These are phyloP conservation scores for Mycena chlorophos DNA, from an alignment of 768 basidiomycete genomes.

Conservation along the genomic window DNA sequence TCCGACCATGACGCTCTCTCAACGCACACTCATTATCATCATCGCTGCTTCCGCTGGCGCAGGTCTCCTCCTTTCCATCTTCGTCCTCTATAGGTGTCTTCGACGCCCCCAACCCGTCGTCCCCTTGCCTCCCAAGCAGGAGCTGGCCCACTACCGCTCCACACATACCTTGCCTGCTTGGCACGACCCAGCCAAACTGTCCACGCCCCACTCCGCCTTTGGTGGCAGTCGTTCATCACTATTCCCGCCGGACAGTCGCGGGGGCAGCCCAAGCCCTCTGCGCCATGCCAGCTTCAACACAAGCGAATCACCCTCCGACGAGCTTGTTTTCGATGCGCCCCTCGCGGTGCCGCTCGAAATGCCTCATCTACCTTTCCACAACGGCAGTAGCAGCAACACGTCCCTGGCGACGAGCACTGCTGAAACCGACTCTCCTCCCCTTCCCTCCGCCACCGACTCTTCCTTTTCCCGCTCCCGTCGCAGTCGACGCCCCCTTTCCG, in stretches of 20 bases:
- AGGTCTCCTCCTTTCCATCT: constrained; percentile 37
- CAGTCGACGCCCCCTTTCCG: constrained; percentile 35
- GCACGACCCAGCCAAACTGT: constrained; percentile 24
- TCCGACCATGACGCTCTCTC: constrained; percentile 22
- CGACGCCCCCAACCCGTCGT: constrained; percentile 34
- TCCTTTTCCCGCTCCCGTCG: constrained; percentile 9
- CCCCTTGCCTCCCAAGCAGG: constrained; percentile 66
- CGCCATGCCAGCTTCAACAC: constrained; percentile 19
- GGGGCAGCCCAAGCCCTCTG: constrained; percentile 12
- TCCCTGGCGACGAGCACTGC: constrained; percentile 25
- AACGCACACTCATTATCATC: constrained; percentile 50
- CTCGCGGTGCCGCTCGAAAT: constrained; percentile 21
- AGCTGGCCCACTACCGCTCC: constrained; percentile 62
- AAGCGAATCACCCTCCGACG: constrained; percentile 21
- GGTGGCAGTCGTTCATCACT: constrained; percentile 37
- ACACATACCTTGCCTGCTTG: constrained; percentile 22
- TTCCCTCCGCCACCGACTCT: constrained; percentile 12
- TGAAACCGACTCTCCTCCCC: constrained; percentile 14
- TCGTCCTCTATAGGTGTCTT: constrained; percentile 39
- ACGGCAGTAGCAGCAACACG: constrained; percentile 25
- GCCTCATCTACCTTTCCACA: constrained; percentile 28
- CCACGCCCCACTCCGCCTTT: constrained; percentile 24
- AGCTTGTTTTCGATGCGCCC: constrained; percentile 16
- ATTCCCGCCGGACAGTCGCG: constrained; percentile 22
- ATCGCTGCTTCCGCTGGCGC: constrained; percentile 46